Evolutionary conservation across 1,284 basidiomycete genomes (phyloP), one percentile per base, ranked within the genome.

Genomic region (Erythrobasidium hasegawianum): DNA sequence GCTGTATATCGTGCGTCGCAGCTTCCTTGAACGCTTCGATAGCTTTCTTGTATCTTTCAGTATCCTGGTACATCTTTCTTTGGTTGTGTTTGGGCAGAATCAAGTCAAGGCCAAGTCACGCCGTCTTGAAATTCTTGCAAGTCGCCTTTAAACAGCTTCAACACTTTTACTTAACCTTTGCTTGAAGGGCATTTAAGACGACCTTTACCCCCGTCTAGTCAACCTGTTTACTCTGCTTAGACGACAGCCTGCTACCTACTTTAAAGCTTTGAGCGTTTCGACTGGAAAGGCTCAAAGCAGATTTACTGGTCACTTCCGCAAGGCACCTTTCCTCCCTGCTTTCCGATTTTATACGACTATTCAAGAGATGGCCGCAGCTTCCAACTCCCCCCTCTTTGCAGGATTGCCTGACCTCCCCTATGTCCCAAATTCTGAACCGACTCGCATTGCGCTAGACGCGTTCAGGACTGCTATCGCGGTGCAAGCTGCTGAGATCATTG

Each of bases 391-490:
- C 18, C 62, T 65, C 27, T 65, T 65, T 49, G 62, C 62, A 38
- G 62, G 62, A 20, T 55, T 65, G 29, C 62, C 62, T n/a, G 41
- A 50, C 38, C 43, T 65, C 39, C 62, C 62, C 9, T 20, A 57
- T 45, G 39, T 65, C 11, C 40, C 54, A 27, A 56, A 56, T 47
- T 57, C 62, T 13, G 55, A 65, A 56, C 62, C 62, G 18, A 41
- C 53, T 33, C 62, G 62, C 43, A 65, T 57, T n/a, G 62, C 56
- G 9, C 79, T 97, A 56, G 94, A 97, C 78, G 83, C 85, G 5
- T 97, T 95, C 82, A 83, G 88, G 61, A 85, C 86, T 26, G 86
- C 90, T 41, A 90, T 91, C 70, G 92, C 95, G 1, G 82, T 87
- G 73, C 81, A 85, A 65, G 79, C 97, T 54, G 83, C 86, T 8